Conservation (phyloP, 2,329 filamentous ascomycete genomes). For the Penicillium sclerotiorum region DNA sequence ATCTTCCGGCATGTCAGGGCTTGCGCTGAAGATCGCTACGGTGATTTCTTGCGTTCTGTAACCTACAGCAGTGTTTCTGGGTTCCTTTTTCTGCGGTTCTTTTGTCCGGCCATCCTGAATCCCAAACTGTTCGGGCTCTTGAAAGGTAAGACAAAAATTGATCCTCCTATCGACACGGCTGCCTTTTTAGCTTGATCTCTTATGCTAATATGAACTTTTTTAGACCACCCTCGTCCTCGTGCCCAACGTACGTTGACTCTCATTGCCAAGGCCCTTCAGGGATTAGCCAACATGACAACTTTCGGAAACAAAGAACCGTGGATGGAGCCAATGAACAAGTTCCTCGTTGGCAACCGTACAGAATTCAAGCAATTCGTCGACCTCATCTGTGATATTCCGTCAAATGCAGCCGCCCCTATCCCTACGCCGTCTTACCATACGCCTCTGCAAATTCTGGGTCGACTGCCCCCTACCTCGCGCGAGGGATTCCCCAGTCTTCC, state of each 20-base stretch:
- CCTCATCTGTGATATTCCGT: conserved; percentile 78
- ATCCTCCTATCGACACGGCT: not conserved
- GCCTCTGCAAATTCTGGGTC: conserved; percentile 83
- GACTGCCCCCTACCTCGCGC: conserved; percentile 75
- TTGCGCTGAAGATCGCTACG: conserved; percentile 91
- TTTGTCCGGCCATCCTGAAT: conserved; percentile 93
- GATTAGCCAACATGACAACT: conserved; percentile 83
- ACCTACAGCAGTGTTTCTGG: conserved; percentile 93
- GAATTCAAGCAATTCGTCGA: conserved; percentile 88
- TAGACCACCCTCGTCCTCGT: conserved; percentile 77
- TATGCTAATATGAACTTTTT: conserved; percentile 25
- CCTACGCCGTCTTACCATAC: conserved; percentile 88
- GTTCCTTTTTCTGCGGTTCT: conserved; percentile 91
- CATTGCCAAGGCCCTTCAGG: conserved; percentile 89
- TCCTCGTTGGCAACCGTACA: conserved; percentile 72
- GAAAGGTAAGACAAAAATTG: conserved; percentile 63
- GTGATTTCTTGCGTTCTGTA: conserved; percentile 85
- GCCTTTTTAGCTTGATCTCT: not conserved
- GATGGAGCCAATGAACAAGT: conserved; percentile 98
- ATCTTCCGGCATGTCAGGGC: conserved; percentile 90
- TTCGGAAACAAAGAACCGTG: conserved; percentile 96
- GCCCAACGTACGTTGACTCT: conserved; percentile 88
- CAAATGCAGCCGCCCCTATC: conserved; percentile 65
- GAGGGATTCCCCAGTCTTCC: conserved; percentile 94
- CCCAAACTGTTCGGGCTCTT: conserved; percentile 90